Percentiles rank a stretch among this genome's conserved stretches.
These are phyloP conservation scores for Globisporangium parvum DNA, from an alignment of 352 stramenopile genomes.

Conservation along the genomic window DNA sequence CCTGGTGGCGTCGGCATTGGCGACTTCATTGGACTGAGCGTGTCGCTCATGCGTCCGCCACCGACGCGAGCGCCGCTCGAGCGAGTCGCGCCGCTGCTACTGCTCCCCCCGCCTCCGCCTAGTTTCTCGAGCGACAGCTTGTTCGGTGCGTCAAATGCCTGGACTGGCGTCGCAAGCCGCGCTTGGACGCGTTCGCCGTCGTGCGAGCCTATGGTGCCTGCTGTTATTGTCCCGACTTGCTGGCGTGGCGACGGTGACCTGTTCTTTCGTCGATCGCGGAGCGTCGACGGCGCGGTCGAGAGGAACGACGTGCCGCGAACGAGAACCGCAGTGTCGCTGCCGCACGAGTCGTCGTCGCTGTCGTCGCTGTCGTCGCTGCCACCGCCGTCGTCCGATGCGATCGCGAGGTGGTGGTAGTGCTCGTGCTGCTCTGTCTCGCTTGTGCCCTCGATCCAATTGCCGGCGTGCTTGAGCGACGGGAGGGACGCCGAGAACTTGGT, in stretches of 20 bases:
- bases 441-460: background rate
- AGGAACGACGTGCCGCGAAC: slow-evolving; percentile 4
- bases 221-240: slow-evolving; percentile 10
- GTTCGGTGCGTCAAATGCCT: slow-evolving; percentile 2
- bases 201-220: slow-evolving; percentile 25
- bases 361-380: slow-evolving; percentile 14
- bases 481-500: slow-evolving; percentile 22
- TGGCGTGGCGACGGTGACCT: slow-evolving; percentile 14
- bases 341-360: slow-evolving; percentile 10
- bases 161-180: slow-evolving; percentile 11
- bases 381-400: slow-evolving; percentile 3
- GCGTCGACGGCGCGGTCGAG: slow-evolving; percentile 8
- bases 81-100: background rate
- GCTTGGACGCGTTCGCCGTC: slow-evolving; percentile 25
- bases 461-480: slow-evolving; percentile 5
- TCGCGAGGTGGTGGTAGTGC: background rate
- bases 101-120: background rate
- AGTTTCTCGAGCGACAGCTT: background rate
- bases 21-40: slow-evolving; percentile 2
- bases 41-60: slow-evolving; percentile 5
- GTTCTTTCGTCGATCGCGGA: slow-evolving; percentile 25
- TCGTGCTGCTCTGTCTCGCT: background rate
- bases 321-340: slow-evolving; percentile 16
- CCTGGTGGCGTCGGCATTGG: background rate
- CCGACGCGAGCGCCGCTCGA: background rate